Conservation (phyloP, 106 monocot genomes). For the Cymbidium sinense region DNA sequence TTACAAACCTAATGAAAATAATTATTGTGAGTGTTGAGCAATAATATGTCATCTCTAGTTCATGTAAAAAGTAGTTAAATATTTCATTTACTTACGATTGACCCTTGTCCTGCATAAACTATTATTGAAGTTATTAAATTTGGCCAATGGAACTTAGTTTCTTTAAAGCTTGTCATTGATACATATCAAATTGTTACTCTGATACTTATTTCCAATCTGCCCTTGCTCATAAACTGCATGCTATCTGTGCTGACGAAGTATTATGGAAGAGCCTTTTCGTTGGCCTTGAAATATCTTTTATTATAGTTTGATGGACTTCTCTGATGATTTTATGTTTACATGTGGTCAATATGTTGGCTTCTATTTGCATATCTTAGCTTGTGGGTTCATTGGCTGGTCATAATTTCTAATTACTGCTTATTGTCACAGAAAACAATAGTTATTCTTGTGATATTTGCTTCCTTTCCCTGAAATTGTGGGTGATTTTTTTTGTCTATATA, state of each 20-base stretch:
- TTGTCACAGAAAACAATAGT: not conserved
- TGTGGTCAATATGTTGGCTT: too few relatives aligned
- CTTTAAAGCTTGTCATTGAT: too few relatives aligned
- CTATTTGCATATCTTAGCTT: too few relatives aligned
- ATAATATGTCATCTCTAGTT: not conserved
- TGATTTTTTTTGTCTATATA: not conserved
- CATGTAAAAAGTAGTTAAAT: slow-evolving; percentile 2
- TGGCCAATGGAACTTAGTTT: too few relatives aligned
- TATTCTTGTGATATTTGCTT: not conserved
- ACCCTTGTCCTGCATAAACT: too few relatives aligned
- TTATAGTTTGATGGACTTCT: not conserved
- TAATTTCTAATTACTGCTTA: not conserved
- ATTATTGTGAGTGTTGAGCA: not conserved
- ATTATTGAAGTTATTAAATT: too few relatives aligned
- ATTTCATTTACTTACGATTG: too few relatives aligned
- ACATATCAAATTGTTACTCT: too few relatives aligned
- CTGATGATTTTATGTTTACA: not conserved
- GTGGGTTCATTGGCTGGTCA: not conserved
- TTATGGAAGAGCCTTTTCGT: too few relatives aligned
- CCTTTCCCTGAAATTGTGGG: not conserved
- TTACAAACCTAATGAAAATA: not conserved
- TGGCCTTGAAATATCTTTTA: not conserved
- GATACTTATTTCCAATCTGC: too few relatives aligned
- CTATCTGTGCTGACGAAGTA: too few relatives aligned
- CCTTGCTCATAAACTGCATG: too few relatives aligned